Evolutionary conservation across 345 rosid genomes (phyloP), one percentile per base, ranked within the genome.

Genomic region (Aquilaria malaccensis): DNA sequence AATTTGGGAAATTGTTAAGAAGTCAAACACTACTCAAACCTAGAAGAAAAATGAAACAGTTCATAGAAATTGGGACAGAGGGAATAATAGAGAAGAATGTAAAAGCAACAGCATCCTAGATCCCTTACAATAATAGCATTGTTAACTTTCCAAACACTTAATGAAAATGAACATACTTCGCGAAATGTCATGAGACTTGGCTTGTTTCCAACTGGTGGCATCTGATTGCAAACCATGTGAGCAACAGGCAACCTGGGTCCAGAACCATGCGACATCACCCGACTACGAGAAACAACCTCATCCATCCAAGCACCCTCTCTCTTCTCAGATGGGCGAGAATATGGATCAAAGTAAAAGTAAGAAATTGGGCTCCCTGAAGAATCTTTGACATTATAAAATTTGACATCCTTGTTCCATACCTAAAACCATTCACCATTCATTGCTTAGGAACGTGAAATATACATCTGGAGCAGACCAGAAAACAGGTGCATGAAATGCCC

Each of bases 221-320:
- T 86, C 76, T 88, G 98, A 77, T 91, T 91, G 79, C 98, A 91
- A 50, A 88, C 96, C 95, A 91, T 86, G 76, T 88, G 96, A 13
- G 98, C 96, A 68, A 91, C 73, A 58, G 89, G 93, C 54, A 86
- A 81, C 79, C 93, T 81, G 2, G 79, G 60, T 2, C 69, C 13
- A 52, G 68, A 65, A 54, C 85, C 80, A 47, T 55, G 73, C 58
- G 93, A 80, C 74, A 86, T 15, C 60, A 88, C 85, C 51, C 79
- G 86, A 74, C 98, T 92, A 60, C 92, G 83, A 33, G 80, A 70
- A 75, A 88, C 72, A 50, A 92, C 98, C 71, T 88, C 98, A 73
- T 78, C 82, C 96, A 88, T 83, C 96, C 98, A 92, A 55, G 98
- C 98, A 53, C 96, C 98, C 30, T 75, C 94, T 64, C 66, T 76